Conservation (phyloP, 192 early-diverging fungal species). For the Backusella psychrophila region DNA sequence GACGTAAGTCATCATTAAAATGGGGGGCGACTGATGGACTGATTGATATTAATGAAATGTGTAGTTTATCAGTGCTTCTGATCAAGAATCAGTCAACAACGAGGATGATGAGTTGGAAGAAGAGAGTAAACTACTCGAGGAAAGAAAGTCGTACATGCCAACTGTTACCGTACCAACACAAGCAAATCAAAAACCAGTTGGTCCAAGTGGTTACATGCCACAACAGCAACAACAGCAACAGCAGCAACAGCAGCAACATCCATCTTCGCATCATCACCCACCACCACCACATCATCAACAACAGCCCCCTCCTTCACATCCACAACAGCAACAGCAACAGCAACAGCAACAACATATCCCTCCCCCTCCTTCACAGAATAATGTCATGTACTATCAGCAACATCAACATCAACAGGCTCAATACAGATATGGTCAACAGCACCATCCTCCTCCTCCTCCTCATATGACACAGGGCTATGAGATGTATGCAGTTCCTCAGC, state of each 20-base stretch:
- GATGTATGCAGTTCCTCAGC: neutral
- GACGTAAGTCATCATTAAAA: slow-evolving; percentile 26
- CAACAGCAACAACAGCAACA: neutral
- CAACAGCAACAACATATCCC: slow-evolving; percentile 20
- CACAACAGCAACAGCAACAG: slow-evolving; percentile 11
- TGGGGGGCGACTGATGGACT: neutral
- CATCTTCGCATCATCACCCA: neutral
- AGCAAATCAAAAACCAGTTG: neutral
- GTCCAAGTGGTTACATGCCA: neutral
- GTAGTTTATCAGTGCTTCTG: slow-evolving; percentile 28
- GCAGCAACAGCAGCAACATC: neutral
- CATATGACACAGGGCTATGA: neutral
- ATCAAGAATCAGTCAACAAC: slow-evolving; percentile 2
- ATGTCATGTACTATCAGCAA: neutral
- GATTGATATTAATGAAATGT: neutral
- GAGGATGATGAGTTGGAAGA: slow-evolving; percentile 10
- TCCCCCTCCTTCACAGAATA: neutral
- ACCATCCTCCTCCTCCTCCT: neutral
- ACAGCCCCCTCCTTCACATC: slow-evolving; percentile 5
- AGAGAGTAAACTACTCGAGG: neutral
- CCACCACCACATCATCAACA: neutral
- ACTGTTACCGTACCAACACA: slow-evolving; percentile 14
- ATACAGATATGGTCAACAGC: neutral
- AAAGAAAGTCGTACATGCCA: slow-evolving; percentile 7
- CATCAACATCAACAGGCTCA: slow-evolving; percentile 4